phyloP scores from a whole-genome alignment of 257 asterid species.

The Lavandula angustifolia region DNA sequence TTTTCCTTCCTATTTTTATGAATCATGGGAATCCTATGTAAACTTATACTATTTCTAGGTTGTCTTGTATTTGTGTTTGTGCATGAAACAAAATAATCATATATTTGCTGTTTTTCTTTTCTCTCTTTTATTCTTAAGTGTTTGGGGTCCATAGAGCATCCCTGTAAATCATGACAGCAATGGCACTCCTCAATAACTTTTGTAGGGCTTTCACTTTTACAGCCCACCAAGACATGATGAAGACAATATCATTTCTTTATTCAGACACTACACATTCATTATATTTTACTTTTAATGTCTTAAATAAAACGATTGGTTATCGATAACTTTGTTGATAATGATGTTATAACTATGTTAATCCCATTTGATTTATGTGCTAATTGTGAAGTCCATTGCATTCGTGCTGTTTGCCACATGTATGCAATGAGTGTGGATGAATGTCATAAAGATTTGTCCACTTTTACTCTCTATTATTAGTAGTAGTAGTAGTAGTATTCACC shows the following conservation, averaged over 20 bases:
- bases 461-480: background rate
- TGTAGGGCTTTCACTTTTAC: constrained; percentile 41
- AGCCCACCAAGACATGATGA: constrained; percentile 48
- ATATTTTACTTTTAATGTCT: background rate
- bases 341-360: constrained; percentile 16
- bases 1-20: background rate
- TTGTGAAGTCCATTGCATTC: constrained; percentile 27
- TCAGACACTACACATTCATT: constrained; percentile 6
- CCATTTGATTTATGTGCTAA: background rate
- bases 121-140: background rate
- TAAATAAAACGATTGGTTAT: constrained; percentile 20
- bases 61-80: too few relatives aligned
- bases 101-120: constrained; percentile 3
- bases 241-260: constrained; percentile 33
- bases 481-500: too few relatives aligned
- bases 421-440: constrained; percentile 21
- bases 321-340: constrained; percentile 12
- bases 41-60: background rate
- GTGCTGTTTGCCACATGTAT: constrained; percentile 21
- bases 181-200: constrained; percentile 35
- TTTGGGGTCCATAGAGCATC: constrained; percentile 45
- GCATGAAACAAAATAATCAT: constrained; percentile 23
- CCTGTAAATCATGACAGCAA: constrained; percentile 45
- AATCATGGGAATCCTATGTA: constrained; percentile 32
- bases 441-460: background rate